phyloP scores from a whole-genome alignment of 2,329 filamentous ascomycete genomes.

The Chaetomiaceae sp. region DNA sequence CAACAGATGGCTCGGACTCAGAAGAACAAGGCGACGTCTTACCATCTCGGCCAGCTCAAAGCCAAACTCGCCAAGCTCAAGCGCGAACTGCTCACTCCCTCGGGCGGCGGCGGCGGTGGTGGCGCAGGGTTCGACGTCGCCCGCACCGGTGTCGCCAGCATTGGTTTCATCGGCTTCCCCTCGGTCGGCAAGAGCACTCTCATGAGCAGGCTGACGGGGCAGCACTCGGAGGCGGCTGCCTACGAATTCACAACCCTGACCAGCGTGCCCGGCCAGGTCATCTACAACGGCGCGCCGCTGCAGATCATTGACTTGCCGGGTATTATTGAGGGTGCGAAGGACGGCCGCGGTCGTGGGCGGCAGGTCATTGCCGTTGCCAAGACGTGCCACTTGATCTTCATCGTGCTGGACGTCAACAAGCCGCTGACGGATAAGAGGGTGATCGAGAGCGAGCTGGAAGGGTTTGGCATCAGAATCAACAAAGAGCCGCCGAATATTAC shows the following conservation, averaged over 20 bases:
- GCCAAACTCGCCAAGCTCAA: conserved; percentile 98
- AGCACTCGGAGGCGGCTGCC: conserved; percentile 93
- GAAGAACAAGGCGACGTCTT: conserved; percentile 94
- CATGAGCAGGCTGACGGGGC: conserved; percentile 89
- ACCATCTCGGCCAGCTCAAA: conserved; percentile 92
- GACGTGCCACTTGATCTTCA: conserved; percentile 98
- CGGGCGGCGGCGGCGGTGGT: conserved; percentile 71
- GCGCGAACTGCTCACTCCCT: conserved; percentile 85
- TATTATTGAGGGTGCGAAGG: conserved; percentile 98
- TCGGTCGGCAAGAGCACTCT: conserved; percentile 98
- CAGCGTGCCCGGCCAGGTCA: conserved; percentile 90
- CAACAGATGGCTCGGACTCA: conserved; percentile 86
- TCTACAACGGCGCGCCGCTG: conserved; percentile 92
- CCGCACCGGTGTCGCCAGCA: conserved; percentile 91
- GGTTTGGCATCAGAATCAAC: conserved; percentile 96
- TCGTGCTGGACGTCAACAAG: conserved; percentile 97
- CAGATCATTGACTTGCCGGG: conserved; percentile 98
- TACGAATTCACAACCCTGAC: conserved; percentile 99
- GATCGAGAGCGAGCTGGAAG: conserved; percentile 91
- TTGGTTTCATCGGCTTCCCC: conserved; percentile 96
- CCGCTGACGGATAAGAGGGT: conserved; percentile 93
- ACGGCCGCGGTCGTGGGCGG: conserved; percentile 92
- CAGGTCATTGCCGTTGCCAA: conserved; percentile 99
- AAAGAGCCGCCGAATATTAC: conserved; percentile 96
- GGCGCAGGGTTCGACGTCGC: conserved; percentile 94